Base-by-base conservation (phyloP, 768 basidiomycete genomes). In the Antrodiella citrinella region DNA sequence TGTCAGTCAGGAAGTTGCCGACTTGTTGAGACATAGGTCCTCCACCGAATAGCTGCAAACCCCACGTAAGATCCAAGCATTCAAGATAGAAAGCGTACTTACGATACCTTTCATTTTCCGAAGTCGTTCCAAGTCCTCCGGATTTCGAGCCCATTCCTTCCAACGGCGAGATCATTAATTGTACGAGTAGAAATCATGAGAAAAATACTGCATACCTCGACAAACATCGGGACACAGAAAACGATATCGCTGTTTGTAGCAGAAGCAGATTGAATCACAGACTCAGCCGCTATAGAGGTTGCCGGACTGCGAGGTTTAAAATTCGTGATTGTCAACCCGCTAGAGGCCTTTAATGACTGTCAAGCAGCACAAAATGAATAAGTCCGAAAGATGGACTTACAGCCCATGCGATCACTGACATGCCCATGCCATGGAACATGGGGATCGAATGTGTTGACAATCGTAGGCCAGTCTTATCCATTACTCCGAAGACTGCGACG, bases 351-450 rank as follows among this genome's bases (percentile, higher is more conserved):
- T 7, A 18, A 45, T 40, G 1, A 23, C 44, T 9, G 22, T 21
- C n/a, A n/a, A n/a, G n/a, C n/a, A n/a, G n/a, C n/a, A n/a, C n/a
- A n/a, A n/a, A 42, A 22, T 20, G 39, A 41, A 19, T 23, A 13
- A 3, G 19, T 5, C n/a, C 26, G 4, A 22, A 44, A 39, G 26
- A 13, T 15, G 12, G 38, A 40, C 60, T 30, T 47, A 63, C 62
- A 26, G 57, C 38, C 61, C 60, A 63, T 4, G 26, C 20, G 15
- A 53, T 26, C 21, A 52, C 51, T 10, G 53, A 11, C 11, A 60
- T 42, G 4, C 63, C 63, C 26, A 60, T 56, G 9, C 51, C 63
- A 47, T 65, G 63, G 45, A 49, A 65, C 63, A 63, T 60, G 4
- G 62, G 59, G 38, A 58, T 49, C 2, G 44, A 44, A 23, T 61